Evolutionary conservation across 164 flowering plant genomes (phyloP), one percentile per base, ranked within the genome.

Genomic region (Kingdonia uniflora): DNA sequence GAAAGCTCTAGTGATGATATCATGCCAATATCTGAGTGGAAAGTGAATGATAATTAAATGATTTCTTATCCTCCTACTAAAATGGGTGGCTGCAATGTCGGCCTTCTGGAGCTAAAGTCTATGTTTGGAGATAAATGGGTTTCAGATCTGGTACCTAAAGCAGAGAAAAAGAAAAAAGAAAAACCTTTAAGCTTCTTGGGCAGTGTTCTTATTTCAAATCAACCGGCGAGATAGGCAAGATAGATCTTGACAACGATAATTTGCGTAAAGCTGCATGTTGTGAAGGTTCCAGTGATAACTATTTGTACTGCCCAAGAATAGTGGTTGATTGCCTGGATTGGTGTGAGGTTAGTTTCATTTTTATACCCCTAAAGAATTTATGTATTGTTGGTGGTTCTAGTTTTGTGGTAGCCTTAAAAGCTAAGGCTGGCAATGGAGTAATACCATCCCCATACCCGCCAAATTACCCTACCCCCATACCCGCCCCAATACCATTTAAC

Each of bases 71-170:
- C 94, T 19, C 74, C 86, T 5, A 42, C 42, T 38, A 77, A 77
- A 29, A 56, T 76, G 33, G 84, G 84, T 52, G 90, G 89, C 60
- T 88, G 92, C 71, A 80, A 82, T 48, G 52, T 63, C 40, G 46
- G 77, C 60, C 42, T 42, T 38, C 77, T 85, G 53, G 75, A 71
- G 29, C 67, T 88, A 68, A 74, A 69, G 67, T 66, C 80, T 46
- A 26, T 75, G 42, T 85, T 78, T 42, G 85, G 80, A 14, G 43
- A 51, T 13, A 75, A 56, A 53, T 80, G 88, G 91, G 69, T 54
- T 14, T 63, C 71, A 59, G 78, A 80, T 40, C 62, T 88, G 52
- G 84, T 78, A 75, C 45, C 3, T 5, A 47, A 47, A 47, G 51
- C 35, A 10, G 29, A n/a, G n/a, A n/a, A n/a, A n/a, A n/a, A 47